These are phyloP conservation scores for Penicillium hordei DNA, from an alignment of 2,329 filamentous ascomycete genomes.

Conservation along the genomic window DNA sequence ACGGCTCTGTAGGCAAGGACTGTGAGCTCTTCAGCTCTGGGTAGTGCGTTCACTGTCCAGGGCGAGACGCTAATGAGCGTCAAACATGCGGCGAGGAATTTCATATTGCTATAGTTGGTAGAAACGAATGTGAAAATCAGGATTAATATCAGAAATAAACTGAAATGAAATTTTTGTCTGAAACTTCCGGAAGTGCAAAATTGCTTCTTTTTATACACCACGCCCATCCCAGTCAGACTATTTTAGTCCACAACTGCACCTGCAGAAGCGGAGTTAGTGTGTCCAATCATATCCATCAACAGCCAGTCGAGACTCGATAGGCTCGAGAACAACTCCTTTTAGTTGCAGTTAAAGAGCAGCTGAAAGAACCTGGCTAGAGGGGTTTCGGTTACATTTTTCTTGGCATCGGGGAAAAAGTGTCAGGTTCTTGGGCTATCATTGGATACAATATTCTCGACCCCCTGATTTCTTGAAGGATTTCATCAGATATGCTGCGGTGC, in stretches of 20 bases:
- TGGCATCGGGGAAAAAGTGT: conserved; percentile 5
- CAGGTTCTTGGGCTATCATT: not conserved
- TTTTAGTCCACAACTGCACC: not conserved
- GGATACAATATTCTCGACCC: not conserved
- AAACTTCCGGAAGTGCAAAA: not conserved
- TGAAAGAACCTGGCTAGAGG: not conserved
- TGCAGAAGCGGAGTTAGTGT: conserved; percentile 1
- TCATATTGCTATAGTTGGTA: conserved; percentile 4
- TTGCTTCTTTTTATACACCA: conserved; percentile 2
- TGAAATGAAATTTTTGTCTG: no score
- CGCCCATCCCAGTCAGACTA: not conserved
- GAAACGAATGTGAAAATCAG: not conserved
- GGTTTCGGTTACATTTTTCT: not conserved
- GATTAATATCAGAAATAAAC: no score
- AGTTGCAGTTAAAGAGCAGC: not conserved
- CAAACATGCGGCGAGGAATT: not conserved
- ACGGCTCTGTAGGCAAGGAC: conserved; percentile 23
- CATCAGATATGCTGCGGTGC: not conserved
- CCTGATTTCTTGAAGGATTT: not conserved
- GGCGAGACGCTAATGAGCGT: not conserved
- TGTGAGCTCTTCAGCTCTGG: conserved; percentile 1
- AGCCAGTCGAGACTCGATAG: not conserved
- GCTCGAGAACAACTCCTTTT: not conserved
- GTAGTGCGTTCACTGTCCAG: conserved; percentile 3
- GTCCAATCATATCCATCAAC: conserved; percentile 4